Evolutionary conservation across 331 rosid genomes (phyloP).

Genomic region (Stylosanthes scabra): DNA sequence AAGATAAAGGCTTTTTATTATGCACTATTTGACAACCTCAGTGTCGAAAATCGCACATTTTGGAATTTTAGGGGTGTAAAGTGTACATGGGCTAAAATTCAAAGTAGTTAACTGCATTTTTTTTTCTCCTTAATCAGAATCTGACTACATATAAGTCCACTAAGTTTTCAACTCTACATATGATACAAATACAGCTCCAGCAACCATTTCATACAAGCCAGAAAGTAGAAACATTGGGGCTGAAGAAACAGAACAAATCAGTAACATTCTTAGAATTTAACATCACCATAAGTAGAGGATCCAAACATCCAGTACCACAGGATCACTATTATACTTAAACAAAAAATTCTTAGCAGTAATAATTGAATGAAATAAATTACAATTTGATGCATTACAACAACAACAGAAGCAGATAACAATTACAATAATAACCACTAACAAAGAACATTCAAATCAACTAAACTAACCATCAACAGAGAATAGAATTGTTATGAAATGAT

Average conservation of each 20-base stretch:
- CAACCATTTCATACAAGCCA: too few species aligned
- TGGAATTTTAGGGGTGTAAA: too few species aligned
- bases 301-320: constrained; percentile 28
- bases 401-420: neutral
- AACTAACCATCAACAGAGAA: constrained; percentile 3
- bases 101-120: too few species aligned
- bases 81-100: too few species aligned
- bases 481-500: constrained; percentile 7
- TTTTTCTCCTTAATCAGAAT: neutral
- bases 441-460: neutral
- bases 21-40: too few species aligned
- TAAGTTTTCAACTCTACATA: constrained; percentile 11
- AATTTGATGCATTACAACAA: constrained; percentile 15
- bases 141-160: constrained; percentile 11
- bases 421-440: neutral
- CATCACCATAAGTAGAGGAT: too few species aligned
- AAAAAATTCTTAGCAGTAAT: neutral
- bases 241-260: too few species aligned
- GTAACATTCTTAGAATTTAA: too few species aligned
- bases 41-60: too few species aligned
- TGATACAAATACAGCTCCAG: constrained; percentile 7
- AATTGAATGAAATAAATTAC: constrained; percentile 14
- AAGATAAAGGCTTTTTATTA: too few species aligned
- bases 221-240: too few species aligned
- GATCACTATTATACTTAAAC: neutral